Conservation (phyloP, 176 grass and related monocot genomes). For the Luzula sylvatica region DNA sequence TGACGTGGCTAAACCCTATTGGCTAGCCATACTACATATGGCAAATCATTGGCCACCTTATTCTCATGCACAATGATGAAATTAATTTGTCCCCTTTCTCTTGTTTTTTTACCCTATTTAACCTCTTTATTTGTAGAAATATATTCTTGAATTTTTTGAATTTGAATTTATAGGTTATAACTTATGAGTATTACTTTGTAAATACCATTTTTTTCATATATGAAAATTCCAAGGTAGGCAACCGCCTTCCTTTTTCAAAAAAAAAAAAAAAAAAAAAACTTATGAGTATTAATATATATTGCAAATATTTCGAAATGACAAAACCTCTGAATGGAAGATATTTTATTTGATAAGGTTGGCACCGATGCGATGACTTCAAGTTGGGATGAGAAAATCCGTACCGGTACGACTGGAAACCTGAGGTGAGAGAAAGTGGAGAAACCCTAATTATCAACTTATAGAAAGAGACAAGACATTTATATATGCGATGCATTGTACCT, state of each 20-base stretch:
- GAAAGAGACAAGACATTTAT: slow-evolving; percentile 16
- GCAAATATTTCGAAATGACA: neutral
- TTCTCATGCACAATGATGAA: neutral
- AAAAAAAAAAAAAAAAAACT: neutral
- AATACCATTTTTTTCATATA: too few species aligned
- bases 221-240: neutral
- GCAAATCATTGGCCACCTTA: slow-evolving; percentile 12
- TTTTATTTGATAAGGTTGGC: slow-evolving; percentile 17
- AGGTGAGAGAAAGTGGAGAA: slow-evolving; percentile 14
- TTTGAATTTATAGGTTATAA: neutral
- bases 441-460: slow-evolving; percentile 18
- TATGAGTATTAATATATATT: neutral
- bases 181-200: neutral
- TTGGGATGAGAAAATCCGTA: slow-evolving; percentile 10
- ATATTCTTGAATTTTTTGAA: neutral
- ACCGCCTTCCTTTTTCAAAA: neutral
- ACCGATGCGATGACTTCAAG: slow-evolving; percentile 5
- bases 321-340: slow-evolving; percentile 9
- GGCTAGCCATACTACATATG: neutral
- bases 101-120: slow-evolving; percentile 5
- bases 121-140: neutral
- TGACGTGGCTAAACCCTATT: neutral
- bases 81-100: neutral
- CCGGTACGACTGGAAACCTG: slow-evolving; percentile 18
- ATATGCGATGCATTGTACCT: slow-evolving; percentile 20